phyloP scores from a whole-genome alignment of 2,329 filamentous ascomycete genomes.

The Exophiala spinifera region DNA sequence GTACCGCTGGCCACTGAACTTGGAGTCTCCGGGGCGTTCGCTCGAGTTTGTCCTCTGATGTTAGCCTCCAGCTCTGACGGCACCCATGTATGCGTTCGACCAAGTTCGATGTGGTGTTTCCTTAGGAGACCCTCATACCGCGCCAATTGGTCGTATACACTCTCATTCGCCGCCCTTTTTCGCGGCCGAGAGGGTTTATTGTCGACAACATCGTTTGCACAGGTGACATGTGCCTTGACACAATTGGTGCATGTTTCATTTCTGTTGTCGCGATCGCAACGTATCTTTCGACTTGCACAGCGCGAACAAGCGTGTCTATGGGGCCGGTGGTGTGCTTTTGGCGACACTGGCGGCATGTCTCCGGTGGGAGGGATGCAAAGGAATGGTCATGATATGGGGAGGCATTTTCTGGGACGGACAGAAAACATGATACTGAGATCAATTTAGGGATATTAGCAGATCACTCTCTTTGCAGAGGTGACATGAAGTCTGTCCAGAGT shows the following conservation, averaged over 20 bases:
- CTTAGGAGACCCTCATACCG: slow-evolving; percentile 65
- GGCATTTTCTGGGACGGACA: too few species aligned
- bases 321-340: neutral
- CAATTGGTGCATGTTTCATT: slow-evolving; percentile 67
- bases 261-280: slow-evolving; percentile 63
- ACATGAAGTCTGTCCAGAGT: too few species aligned
- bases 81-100: slow-evolving; percentile 44
- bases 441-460: too few species aligned
- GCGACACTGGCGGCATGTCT: neutral
- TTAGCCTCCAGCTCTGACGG: neutral
- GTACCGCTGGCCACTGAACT: too few species aligned
- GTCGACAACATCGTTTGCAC: slow-evolving; percentile 38
- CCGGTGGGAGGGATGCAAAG: neutral
- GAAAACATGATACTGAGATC: too few species aligned
- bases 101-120: slow-evolving; percentile 67
- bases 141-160: slow-evolving; percentile 64
- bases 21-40: too few species aligned
- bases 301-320: slow-evolving; percentile 3
- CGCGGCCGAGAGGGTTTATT: slow-evolving; percentile 47
- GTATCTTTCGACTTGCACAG: slow-evolving; percentile 53
- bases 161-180: slow-evolving; percentile 65
- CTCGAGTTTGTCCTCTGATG: neutral
- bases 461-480: too few species aligned
- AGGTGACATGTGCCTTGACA: slow-evolving; percentile 60
- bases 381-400: neutral